Percentiles rank a stretch among this genome's conserved stretches.
phyloP scores from a whole-genome alignment of 2,329 filamentous ascomycete genomes.

The Microdochium nivale region DNA sequence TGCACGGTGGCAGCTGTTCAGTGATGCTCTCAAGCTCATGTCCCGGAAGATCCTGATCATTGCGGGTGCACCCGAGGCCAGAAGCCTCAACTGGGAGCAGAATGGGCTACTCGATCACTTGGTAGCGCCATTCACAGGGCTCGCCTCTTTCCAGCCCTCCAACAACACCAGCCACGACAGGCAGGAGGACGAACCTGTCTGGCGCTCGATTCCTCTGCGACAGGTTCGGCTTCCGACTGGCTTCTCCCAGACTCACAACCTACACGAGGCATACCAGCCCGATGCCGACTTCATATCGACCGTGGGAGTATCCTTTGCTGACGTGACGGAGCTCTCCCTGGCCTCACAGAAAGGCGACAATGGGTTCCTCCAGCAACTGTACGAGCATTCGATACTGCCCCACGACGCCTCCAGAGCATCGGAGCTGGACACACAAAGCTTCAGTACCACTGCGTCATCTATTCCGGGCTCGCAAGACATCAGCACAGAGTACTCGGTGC shows the following conservation, averaged over 20 bases:
- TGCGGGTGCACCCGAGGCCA: slow-evolving; percentile 48
- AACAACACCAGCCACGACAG: neutral
- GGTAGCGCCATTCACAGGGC: slow-evolving; percentile 27
- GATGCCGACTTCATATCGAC: slow-evolving; percentile 40
- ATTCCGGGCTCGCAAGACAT: slow-evolving; percentile 24
- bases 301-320: slow-evolving; percentile 15
- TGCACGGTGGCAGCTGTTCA: no score
- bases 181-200: slow-evolving; percentile 26
- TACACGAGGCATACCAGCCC: slow-evolving; percentile 18
- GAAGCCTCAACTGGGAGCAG: slow-evolving; percentile 45
- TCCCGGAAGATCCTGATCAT: slow-evolving; percentile 22
- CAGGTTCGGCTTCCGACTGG: slow-evolving; percentile 38
- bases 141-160: slow-evolving; percentile 12
- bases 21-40: no score
- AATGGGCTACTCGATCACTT: slow-evolving; percentile 39
- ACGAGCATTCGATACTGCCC: slow-evolving; percentile 66
- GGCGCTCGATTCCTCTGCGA: slow-evolving; percentile 45
- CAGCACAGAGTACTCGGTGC: slow-evolving; percentile 19
- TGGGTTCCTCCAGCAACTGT: slow-evolving; percentile 51
- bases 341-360: slow-evolving; percentile 3
- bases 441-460: slow-evolving; percentile 22
- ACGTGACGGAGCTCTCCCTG: neutral
- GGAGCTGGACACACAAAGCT: slow-evolving; percentile 32
- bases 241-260: slow-evolving; percentile 39
- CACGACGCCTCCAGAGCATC: slow-evolving; percentile 60